These are phyloP conservation scores for Pseudogymnoascus sp. DNA, from an alignment of 2,329 filamentous ascomycete genomes.

Conservation along the genomic window DNA sequence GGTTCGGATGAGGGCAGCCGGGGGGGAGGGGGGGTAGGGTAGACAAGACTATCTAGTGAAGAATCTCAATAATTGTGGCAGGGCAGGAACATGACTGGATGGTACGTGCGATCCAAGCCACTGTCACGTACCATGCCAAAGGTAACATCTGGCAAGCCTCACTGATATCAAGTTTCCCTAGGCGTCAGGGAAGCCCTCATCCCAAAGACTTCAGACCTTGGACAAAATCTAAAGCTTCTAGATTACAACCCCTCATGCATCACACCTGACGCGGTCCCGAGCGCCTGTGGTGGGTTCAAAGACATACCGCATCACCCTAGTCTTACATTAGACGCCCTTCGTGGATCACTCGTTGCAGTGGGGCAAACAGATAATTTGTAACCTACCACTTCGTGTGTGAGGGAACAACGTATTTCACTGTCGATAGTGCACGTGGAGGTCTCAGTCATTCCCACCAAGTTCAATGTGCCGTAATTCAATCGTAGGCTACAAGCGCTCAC, in stretches of 20 bases:
- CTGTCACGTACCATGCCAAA: slow-evolving; percentile 6
- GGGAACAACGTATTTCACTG: not conserved
- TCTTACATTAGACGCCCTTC: not conserved
- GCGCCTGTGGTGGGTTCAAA: not conserved
- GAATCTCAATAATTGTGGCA: not conserved
- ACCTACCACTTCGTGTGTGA: too few species aligned
- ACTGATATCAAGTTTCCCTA: not conserved
- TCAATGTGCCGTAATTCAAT: not conserved
- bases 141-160: not conserved
- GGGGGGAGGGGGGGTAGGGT: not conserved
- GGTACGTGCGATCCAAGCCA: not conserved
- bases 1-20: not conserved
- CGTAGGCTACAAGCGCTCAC: not conserved
- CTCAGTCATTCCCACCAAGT: not conserved
- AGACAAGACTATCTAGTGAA: not conserved
- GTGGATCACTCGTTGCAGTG: not conserved
- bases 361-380: not conserved
- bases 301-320: not conserved
- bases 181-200: not conserved
- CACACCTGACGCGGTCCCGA: not conserved
- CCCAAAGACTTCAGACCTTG: not conserved
- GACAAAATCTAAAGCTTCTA: not conserved
- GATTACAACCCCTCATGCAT: not conserved
- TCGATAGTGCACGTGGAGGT: not conserved
- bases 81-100: not conserved